Base-by-base conservation (phyloP, 2,329 filamentous ascomycete species). In the Byssochlamys sp. region DNA sequence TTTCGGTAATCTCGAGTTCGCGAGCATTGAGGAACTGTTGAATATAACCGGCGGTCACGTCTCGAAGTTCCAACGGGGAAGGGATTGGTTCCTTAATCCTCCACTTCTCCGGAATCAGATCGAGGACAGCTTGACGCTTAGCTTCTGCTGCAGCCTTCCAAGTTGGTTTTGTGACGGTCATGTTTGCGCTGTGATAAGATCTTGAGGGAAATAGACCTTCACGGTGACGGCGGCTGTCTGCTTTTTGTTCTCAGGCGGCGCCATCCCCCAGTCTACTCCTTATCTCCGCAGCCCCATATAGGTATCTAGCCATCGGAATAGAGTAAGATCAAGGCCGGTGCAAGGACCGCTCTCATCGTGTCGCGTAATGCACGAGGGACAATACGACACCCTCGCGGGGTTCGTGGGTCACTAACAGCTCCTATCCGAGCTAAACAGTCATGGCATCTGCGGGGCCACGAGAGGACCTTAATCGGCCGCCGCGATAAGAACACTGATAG, bases 1-100 rank as follows among this genome's bases (percentile, higher is more conserved):
- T 81, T 63, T 85, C 81, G 0, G 84, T 87, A 58, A 86, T 85
- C 49, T 81, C 77, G 11, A 85, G 73, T 63, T 86, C 84, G 48
- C 74, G 67, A 24, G 75, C 57, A 4, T 71, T 75, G 1, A 86
- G 73, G 60, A 77, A 85, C 55, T 84, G 77, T 29, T 81, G 78
- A 50, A 85, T 78, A 61, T 81, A 85, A 12, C 71, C 58, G 4
- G 80, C 80, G 0, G 81, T 84, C 7, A 84, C 77, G 67, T 84
- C 81, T 63, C 76, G 77, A 58, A 83, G 78, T 59, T 84, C 75
- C 54, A 77, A 71, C 0, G 74, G 65, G 1, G 78, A 69, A 1
- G 82, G 82, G 1, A 81, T 66, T 6, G 71, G 69, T 39, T 69
- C 67, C 7, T 73, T 53, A 3, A 85, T 68, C 25, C 74, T 75